Percentiles rank a stretch among this genome's conserved stretches.
Evolutionary conservation across 805 yeast genomes (phyloP).

Genomic region (Starmera caribaea): DNA sequence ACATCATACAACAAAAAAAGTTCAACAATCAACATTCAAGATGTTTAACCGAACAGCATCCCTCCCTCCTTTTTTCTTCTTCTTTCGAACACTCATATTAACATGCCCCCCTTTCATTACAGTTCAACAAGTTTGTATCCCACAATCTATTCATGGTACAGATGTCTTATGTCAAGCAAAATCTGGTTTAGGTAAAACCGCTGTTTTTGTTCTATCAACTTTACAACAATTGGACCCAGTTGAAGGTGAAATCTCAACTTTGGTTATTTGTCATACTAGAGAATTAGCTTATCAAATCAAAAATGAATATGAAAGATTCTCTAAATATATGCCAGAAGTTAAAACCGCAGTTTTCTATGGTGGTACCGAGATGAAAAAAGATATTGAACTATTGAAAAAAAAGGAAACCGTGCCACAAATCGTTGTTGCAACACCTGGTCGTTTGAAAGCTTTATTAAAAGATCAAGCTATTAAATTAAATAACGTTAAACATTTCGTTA

Average conservation of each 20-base stretch:
- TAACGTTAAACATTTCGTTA: constrained; percentile 87
- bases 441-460: constrained; percentile 87
- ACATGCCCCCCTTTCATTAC: constrained; percentile 4
- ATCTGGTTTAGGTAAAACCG: constrained; percentile 99
- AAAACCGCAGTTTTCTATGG: constrained; percentile 96
- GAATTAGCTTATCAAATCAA: constrained; percentile 97
- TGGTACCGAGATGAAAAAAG: constrained; percentile 81
- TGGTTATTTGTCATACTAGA: constrained; percentile 96
- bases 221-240: constrained; percentile 96
- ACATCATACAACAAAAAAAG: too few relatives aligned
- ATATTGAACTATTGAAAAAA: constrained; percentile 78
- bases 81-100: background rate
- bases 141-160: constrained; percentile 95
- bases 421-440: constrained; percentile 97
- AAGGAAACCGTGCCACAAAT: constrained; percentile 94
- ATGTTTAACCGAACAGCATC: too few relatives aligned
- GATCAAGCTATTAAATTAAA: constrained; percentile 82
- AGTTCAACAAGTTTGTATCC: constrained; percentile 98
- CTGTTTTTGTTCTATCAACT: constrained; percentile 92
- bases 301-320: constrained; percentile 94
- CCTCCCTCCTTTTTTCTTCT: too few relatives aligned
- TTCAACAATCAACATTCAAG: too few relatives aligned
- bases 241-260: constrained; percentile 90
- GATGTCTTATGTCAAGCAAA: constrained; percentile 98
- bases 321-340: constrained; percentile 97